Evolutionary conservation across 768 basidiomycete species (phyloP).

Genomic region (Suillus alpinus): DNA sequence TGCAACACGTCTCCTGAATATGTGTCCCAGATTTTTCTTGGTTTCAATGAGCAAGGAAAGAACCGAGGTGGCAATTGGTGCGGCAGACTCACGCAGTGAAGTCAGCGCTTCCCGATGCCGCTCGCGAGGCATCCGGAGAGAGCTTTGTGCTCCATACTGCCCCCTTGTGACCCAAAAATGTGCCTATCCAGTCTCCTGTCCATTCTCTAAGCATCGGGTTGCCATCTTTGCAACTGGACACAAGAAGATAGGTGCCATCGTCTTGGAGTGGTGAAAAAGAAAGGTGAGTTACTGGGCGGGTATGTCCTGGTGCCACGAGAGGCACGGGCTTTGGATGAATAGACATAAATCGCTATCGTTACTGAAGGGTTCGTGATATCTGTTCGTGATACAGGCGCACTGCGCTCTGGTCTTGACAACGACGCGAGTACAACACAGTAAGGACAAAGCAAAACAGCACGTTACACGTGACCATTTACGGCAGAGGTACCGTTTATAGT

Average conservation of each 20-base stretch:
- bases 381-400: conserved; percentile 39
- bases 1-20: conserved; percentile 84
- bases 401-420: conserved; percentile 38
- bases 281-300: conserved; percentile 87
- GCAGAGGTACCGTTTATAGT: background rate
- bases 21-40: conserved; percentile 95
- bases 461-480: background rate
- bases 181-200: conserved; percentile 99
- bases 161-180: conserved; percentile 86
- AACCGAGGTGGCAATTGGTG: background rate
- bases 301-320: conserved; percentile 83
- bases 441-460: background rate
- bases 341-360: conserved; percentile 59
- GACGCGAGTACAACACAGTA: background rate
- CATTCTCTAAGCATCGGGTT: conserved; percentile 96
- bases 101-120: conserved; percentile 92
- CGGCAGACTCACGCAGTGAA: conserved; percentile 82
- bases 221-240: conserved; percentile 98
- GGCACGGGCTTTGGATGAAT: conserved; percentile 65
- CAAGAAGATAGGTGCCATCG: conserved; percentile 83
- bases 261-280: conserved; percentile 86
- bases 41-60: conserved; percentile 7
- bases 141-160: conserved; percentile 98
- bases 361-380: conserved; percentile 5
- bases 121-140: conserved; percentile 78